phyloP scores from a whole-genome alignment of 2,329 filamentous ascomycete species.

The Botryotinia globosa region DNA sequence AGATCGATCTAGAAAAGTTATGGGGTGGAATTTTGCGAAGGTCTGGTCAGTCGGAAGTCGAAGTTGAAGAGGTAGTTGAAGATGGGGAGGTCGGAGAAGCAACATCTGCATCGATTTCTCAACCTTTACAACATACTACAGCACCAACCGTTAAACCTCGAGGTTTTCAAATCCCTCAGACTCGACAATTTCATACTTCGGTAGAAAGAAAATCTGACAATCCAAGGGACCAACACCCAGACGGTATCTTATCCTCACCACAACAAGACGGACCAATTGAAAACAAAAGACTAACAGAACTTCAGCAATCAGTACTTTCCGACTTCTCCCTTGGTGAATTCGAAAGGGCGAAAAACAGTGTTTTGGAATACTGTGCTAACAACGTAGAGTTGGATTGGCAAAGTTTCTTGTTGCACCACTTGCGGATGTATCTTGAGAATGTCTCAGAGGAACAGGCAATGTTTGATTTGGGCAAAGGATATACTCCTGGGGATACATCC shows the following conservation, averaged over 20 bases:
- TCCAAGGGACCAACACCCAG: conserved; percentile 3
- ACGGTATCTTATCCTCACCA: conserved; percentile 10
- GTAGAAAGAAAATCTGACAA: neutral
- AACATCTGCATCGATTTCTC: neutral
- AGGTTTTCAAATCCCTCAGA: conserved; percentile 20
- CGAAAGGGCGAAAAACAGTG: conserved; percentile 21
- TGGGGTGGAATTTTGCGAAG: conserved; percentile 45
- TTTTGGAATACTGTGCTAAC: conserved; percentile 20
- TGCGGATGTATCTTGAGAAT: conserved; percentile 33
- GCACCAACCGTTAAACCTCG: neutral
- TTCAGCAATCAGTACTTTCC: conserved; percentile 18
- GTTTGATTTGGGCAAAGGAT: conserved; percentile 38
- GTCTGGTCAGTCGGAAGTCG: conserved; percentile 20
- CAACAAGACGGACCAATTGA: conserved; percentile 14
- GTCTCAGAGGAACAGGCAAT: conserved; percentile 38
- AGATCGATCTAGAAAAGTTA: conserved; percentile 63
- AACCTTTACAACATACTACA: neutral
- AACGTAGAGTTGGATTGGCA: conserved; percentile 29
- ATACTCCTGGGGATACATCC: neutral
- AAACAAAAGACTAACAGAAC: conserved; percentile 19
- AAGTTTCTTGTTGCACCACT: conserved; percentile 24
- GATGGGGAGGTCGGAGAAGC: neutral
- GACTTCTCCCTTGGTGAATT: conserved; percentile 27
- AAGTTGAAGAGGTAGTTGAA: conserved; percentile 14
- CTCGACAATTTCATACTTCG: conserved; percentile 25